Conservation (phyloP, 2,329 filamentous ascomycete genomes). For the Aureobasidium sp. region DNA sequence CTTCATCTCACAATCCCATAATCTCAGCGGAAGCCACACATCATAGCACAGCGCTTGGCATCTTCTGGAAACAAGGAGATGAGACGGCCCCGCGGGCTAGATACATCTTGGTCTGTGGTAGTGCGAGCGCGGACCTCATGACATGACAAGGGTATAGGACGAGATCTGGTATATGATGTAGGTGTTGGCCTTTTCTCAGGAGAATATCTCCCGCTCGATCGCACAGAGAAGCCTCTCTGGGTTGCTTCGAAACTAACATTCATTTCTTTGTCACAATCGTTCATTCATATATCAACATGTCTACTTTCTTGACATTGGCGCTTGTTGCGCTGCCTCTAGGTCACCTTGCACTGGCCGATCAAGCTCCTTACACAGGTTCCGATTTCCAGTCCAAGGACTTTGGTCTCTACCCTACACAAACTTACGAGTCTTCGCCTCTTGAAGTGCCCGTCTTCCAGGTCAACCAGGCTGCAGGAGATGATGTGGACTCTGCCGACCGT, state of each 20-base stretch:
- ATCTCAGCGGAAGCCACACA: neutral
- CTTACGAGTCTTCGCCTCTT: slow-evolving; percentile 26
- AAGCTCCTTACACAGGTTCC: slow-evolving; percentile 3
- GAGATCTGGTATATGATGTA: slow-evolving; percentile 2
- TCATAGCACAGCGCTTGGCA: slow-evolving; percentile 1
- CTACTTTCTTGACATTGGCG: neutral
- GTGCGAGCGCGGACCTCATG: neutral
- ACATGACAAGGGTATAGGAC: slow-evolving; percentile 6
- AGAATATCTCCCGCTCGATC: neutral
- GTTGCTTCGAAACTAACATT: neutral
- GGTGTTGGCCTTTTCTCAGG: neutral
- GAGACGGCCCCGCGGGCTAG: slow-evolving; percentile 6
- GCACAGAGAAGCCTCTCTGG: neutral
- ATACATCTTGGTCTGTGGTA: neutral
- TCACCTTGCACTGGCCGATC: slow-evolving; percentile 6
- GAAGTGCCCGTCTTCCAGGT: slow-evolving; percentile 23
- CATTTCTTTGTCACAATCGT: neutral
- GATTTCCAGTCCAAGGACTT: slow-evolving; percentile 28
- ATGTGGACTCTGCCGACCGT: neutral
- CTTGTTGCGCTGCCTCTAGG: neutral
- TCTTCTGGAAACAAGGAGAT: slow-evolving; percentile 5
- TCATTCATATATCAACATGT: neutral
- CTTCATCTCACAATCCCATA: neutral
- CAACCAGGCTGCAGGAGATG: slow-evolving; percentile 4
- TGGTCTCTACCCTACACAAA: slow-evolving; percentile 28